Percentiles rank a stretch among this genome's conserved stretches.
phyloP scores from a whole-genome alignment of 1,139 yeast genomes.

The Diutina sp. region DNA sequence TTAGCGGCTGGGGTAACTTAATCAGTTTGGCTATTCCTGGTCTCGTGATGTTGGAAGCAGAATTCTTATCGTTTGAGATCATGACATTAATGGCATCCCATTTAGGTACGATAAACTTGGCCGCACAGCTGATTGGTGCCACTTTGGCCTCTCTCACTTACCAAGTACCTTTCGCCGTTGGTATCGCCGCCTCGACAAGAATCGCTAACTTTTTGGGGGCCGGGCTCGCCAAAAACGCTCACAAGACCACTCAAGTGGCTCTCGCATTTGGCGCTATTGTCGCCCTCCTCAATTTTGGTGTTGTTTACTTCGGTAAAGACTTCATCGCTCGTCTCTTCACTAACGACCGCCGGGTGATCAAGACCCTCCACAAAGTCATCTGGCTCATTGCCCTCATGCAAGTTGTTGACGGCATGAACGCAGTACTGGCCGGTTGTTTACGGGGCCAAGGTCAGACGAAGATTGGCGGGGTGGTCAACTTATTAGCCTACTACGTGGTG shows the following conservation, averaged over 20 bases:
- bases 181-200: slow-evolving; percentile 79
- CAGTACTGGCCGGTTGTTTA: slow-evolving; percentile 47
- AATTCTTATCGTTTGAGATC: slow-evolving; percentile 61
- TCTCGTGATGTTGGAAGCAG: slow-evolving; percentile 61
- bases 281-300: slow-evolving; percentile 26
- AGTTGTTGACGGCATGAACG: slow-evolving; percentile 43
- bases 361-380: slow-evolving; percentile 27
- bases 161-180: slow-evolving; percentile 82
- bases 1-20: slow-evolving; percentile 39
- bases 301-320: slow-evolving; percentile 19
- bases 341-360: slow-evolving; percentile 28
- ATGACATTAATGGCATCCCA: slow-evolving; percentile 63
- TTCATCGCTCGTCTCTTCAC: slow-evolving; percentile 26
- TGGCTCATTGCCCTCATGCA: slow-evolving; percentile 45
- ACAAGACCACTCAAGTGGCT: slow-evolving; percentile 31
- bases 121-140: slow-evolving; percentile 82
- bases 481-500: slow-evolving; percentile 36
- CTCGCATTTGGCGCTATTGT: slow-evolving; percentile 29
- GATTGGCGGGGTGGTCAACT: slow-evolving; percentile 44
- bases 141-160: slow-evolving; percentile 71
- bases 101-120: slow-evolving; percentile 72
- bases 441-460: slow-evolving; percentile 50
- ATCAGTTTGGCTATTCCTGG: slow-evolving; percentile 59
- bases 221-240: slow-evolving; percentile 29
- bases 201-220: slow-evolving; percentile 82